These are phyloP conservation scores for Volvox carteri DNA, from an alignment of 163 green algal genomes.

Conservation along the genomic window DNA sequence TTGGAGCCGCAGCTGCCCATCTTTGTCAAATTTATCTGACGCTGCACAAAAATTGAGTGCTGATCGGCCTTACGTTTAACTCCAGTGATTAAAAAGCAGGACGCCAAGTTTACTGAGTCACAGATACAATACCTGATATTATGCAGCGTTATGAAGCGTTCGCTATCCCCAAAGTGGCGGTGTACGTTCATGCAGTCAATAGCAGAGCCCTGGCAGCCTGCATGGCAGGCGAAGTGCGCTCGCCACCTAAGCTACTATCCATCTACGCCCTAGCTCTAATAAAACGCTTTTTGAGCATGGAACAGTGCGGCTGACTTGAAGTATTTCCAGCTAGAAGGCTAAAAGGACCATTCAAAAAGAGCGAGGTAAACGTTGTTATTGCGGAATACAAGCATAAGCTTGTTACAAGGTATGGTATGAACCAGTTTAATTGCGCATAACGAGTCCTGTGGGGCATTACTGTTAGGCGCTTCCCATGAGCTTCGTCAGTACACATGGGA, in stretches of 20 bases:
- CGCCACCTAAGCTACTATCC: too few species aligned
- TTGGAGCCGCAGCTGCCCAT: slow-evolving; percentile 28
- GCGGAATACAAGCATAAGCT: neutral
- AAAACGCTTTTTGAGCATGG: neutral
- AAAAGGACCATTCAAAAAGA: slow-evolving; percentile 17
- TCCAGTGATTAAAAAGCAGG: neutral
- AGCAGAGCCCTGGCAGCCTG: neutral
- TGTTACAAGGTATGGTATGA: neutral
- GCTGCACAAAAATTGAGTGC: neutral
- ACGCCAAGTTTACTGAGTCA: neutral
- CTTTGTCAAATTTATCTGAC: neutral
- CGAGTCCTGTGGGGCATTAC: neutral
- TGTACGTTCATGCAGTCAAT: neutral
- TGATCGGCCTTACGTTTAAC: neutral
- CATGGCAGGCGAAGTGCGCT: too few species aligned
- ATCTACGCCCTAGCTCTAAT: neutral
- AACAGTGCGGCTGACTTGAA: neutral
- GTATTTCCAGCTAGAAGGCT: neutral
- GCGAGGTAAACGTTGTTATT: neutral
- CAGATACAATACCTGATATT: neutral
- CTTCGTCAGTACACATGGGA: slow-evolving; percentile 12
- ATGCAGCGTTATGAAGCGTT: neutral
- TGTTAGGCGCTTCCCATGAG: neutral
- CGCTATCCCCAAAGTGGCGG: neutral
- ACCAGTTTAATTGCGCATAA: neutral